Evolutionary conservation across 148 eudicot genomes (phyloP), one percentile per base, ranked within the genome.

Genomic region (Arctostaphylos glauca): DNA sequence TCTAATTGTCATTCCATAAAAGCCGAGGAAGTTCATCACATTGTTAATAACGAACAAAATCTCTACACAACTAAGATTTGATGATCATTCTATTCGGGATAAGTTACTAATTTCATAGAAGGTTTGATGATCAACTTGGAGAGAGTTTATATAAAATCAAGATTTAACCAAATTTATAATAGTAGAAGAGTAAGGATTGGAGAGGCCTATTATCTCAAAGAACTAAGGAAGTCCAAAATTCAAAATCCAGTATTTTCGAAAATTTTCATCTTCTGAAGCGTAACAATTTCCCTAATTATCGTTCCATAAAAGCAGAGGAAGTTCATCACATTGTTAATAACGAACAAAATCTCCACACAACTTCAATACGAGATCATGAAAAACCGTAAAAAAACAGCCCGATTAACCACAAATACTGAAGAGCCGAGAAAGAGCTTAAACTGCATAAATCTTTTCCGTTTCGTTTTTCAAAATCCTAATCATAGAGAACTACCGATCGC

Each of bases 381-480:
- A n/a, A n/a, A n/a, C n/a, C n/a, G n/a, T n/a, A n/a, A n/a, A n/a
- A n/a, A n/a, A n/a, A n/a, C n/a, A n/a, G n/a, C n/a, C n/a, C n/a
- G n/a, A n/a, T n/a, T 50, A 7, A 50, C 53, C 53, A 50, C 9
- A 50, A 50, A 50, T 12, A 50, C 13, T 13, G 46, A 43, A 70
- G 19, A 38, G 70, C 66, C 12, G 52, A 44, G 43, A 44, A 5
- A 13, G 14, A 10, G 0, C 95, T 90, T n/a, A n/a, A n/a, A n/a
- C n/a, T n/a, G n/a, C n/a, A n/a, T n/a, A n/a, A n/a, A n/a, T n/a
- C n/a, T n/a, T n/a, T n/a, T n/a, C n/a, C n/a, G n/a, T n/a, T n/a
- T n/a, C n/a, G n/a, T n/a, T n/a, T n/a, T n/a, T n/a, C n/a, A n/a
- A n/a, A n/a, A n/a, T n/a, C n/a, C n/a, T n/a, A n/a, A n/a, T n/a